Base-by-base conservation (phyloP, 495 filamentous ascomycete species). In the Lophiotrema nucula region DNA sequence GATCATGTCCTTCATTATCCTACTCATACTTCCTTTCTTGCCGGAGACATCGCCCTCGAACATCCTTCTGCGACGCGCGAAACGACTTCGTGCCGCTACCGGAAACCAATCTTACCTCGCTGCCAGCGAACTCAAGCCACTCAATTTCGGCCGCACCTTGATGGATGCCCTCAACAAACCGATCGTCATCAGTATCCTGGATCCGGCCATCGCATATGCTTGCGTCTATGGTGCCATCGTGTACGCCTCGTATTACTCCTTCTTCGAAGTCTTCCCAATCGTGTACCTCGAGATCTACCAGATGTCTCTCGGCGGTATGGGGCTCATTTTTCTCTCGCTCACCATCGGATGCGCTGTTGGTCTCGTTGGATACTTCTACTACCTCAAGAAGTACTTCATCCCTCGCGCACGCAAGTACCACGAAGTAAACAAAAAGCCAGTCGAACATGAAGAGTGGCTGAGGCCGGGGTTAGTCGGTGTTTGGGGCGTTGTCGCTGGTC, bases 221-320 rank as follows among this genome's bases (percentile, higher is more conserved):
- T 39, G 16, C 27, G 12, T 26, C 12, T 52, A 52, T 21, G 41
- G 31, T 3, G 15, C 4, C 6, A 18, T 39, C 26, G 11, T 52
- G 3, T 52, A 52, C 21, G 48, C 31, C 6, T 23, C 85, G 69
- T 85, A 79, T 69, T 86, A 85, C 69, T 39, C 48, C 13, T 52
- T 39, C 21, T 82, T 83, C 68, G 81, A 83, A 59, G 75, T 75
- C 11, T 83, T 81, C 65, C 79, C 79, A 0, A 70, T 80, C 16
- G 74, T 81, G 42, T 83, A 78, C 77, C 74, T 60, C 84, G 83
- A 76, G 85, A 86, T 76, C 47, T 86, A 87, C 72, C 66, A 69
- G 64, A 83, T 88, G 72, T 79, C 74, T 55, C 69, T 81, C 16
- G 85, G 86, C 41, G 58, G 79, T 54, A 72, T 79, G 54, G 83